Evolutionary conservation across 768 basidiomycete species (phyloP).

Genomic region (Pleurotus pulmonarius): DNA sequence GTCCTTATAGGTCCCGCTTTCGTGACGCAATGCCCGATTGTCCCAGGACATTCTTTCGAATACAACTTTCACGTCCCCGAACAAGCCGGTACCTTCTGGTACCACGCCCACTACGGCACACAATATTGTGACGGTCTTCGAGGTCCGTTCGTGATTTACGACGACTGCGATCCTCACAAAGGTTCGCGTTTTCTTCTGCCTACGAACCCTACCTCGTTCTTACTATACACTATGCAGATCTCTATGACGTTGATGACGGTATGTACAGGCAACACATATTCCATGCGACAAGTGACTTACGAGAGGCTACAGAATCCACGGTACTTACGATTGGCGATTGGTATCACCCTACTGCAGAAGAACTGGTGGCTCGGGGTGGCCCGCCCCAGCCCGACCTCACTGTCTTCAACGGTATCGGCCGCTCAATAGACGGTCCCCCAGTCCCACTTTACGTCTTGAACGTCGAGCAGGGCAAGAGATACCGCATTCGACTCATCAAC

Average conservation of each 20-base stretch:
- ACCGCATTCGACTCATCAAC: conserved; percentile 32
- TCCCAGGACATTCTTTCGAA: conserved; percentile 24
- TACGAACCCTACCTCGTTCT: conserved; percentile 23
- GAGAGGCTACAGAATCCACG: conserved; percentile 18
- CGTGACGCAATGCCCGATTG: conserved; percentile 32
- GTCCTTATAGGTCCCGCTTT: not conserved
- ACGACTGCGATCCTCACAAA: conserved; percentile 27
- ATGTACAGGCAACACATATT: not conserved
- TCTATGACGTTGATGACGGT: conserved; percentile 13
- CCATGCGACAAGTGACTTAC: not conserved
- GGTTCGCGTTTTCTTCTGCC: conserved; percentile 22
- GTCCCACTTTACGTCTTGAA: conserved; percentile 27
- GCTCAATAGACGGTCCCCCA: conserved; percentile 20
- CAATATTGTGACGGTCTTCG: conserved; percentile 46
- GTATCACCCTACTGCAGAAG: conserved; percentile 9
- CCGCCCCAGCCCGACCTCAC: conserved; percentile 11
- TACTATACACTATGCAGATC: conserved; percentile 1
- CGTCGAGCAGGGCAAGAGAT: conserved; percentile 28
- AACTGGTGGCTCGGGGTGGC: not conserved
- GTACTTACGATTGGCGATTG: conserved; percentile 25
- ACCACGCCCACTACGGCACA: conserved; percentile 28
- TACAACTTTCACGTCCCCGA: conserved; percentile 26
- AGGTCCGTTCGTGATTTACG: conserved; percentile 36
- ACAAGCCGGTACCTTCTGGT: conserved; percentile 27
- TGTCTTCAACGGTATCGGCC: conserved; percentile 36